Evolutionary conservation across 164 flowering plant genomes (phyloP), one percentile per base, ranked within the genome.

Genomic region (Chloranthus sessilifolius): DNA sequence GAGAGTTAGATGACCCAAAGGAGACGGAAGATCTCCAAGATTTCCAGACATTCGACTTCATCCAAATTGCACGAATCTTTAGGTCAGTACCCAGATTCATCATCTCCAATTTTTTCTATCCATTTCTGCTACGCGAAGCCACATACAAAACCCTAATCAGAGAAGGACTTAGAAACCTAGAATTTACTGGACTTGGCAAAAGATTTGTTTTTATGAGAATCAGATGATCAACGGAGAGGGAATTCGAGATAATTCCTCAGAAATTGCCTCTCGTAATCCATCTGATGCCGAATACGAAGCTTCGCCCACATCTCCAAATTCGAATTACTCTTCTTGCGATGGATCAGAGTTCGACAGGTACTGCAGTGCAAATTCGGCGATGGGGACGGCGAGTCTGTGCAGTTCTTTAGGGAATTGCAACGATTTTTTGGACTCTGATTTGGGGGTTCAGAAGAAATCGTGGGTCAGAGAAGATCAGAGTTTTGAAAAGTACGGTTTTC

Each of bases 321-420:
- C 86, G 3, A 59, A 55, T 19, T 83, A 75, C 55, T 83, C 89
- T 0, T 85, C 92, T 4, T 78, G 85, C 19, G 95, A 78, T 11
- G 98, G 80, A 45, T 81, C 95, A 14, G 92, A 87, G 63, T 75
- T 75, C 35, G 98, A 83, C 26, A 74, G 83, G 49, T 91, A 87
- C 22, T 91, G 92, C 58, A 85, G 95, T 53, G 92, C 95, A 12
- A 80, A 85, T 61, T 91, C 98, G 5, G 70, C 58, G 1, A 70
- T 81, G 71, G 95, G 88, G 2, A 77, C 91, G 4, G 77, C 95
- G 3, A 86, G 92, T 53, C 20, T 80, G 54, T 61, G 82, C 47
- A 73, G 86, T 62, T 77, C 83, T 0, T 17, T 74, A 8, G 77
- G 77, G 6, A 47, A 60, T 17, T 71, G 65, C 27, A 70, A 66